phyloP scores from a whole-genome alignment of 768 basidiomycete genomes.

The Boletus rubescentipes region DNA sequence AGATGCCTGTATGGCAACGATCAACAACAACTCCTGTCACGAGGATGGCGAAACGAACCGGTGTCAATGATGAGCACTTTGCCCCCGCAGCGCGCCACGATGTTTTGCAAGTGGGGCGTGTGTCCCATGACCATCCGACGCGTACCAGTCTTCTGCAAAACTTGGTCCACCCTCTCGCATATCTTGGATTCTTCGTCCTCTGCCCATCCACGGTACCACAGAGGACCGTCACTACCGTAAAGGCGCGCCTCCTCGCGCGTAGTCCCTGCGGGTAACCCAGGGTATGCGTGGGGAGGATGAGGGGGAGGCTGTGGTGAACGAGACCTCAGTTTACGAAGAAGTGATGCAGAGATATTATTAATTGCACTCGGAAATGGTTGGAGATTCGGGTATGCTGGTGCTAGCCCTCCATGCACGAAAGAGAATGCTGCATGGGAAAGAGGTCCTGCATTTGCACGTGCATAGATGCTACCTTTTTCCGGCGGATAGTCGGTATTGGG shows the following conservation, averaged over 20 bases:
- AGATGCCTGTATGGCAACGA: conserved; percentile 59
- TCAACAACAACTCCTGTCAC: conserved; percentile 9
- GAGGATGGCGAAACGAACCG: conserved; percentile 41
- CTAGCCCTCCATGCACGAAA: conserved; percentile 92
- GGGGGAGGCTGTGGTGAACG: conserved; percentile 67
- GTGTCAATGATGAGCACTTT: conserved; percentile 97
- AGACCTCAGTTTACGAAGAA: conserved; percentile 69
- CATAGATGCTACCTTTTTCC: conserved; percentile 27
- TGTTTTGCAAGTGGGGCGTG: conserved; percentile 87
- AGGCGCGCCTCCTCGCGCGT: conserved; percentile 67
- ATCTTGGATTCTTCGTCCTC: conserved; percentile 63
- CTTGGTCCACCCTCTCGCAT: conserved; percentile 70
- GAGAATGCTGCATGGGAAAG: conserved; percentile 81
- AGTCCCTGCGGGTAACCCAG: conserved; percentile 64
- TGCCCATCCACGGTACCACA: conserved; percentile 97
- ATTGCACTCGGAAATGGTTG: conserved; percentile 83
- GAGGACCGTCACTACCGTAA: conserved; percentile 76
- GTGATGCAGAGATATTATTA: conserved; percentile 67
- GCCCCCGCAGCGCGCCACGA: conserved; percentile 84
- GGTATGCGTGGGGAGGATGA: conserved; percentile 77
- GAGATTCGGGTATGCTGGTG: conserved; percentile 71
- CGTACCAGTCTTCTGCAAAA: conserved; percentile 75
- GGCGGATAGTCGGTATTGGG: conserved; percentile 64
- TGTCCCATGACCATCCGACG: conserved; percentile 95
- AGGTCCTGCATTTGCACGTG: conserved; percentile 39